Conservation (phyloP, 371 early-diverging fungal species). For the Mortierella sp. region DNA sequence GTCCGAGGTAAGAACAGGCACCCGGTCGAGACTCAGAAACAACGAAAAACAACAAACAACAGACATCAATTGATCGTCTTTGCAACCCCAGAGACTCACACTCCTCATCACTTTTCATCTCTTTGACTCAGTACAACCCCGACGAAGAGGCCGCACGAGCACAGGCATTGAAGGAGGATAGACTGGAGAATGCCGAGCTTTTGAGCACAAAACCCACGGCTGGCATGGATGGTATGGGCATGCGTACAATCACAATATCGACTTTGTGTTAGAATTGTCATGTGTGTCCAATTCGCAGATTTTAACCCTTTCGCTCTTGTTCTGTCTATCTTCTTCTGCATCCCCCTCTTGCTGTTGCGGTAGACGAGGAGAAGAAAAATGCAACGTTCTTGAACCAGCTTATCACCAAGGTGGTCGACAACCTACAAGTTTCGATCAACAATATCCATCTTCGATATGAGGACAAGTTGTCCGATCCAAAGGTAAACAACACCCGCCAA, state of each 20-base stretch:
- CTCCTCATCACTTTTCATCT: not conserved
- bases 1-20: slow-evolving; percentile 65
- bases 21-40: not conserved
- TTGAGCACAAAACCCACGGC: slow-evolving; percentile 60
- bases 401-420: slow-evolving; percentile 94
- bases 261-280: not conserved
- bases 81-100: not conserved
- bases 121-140: slow-evolving; percentile 73
- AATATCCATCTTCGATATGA: slow-evolving; percentile 98
- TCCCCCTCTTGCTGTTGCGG: not conserved
- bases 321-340: not conserved
- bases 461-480: slow-evolving; percentile 83
- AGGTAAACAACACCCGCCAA: slow-evolving; percentile 29
- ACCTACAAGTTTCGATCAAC: slow-evolving; percentile 94
- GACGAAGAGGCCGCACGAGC: slow-evolving; percentile 86
- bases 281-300: slow-evolving; percentile 3
- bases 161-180: slow-evolving; percentile 86
- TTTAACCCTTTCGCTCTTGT: not conserved
- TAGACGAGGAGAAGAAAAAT: slow-evolving; percentile 76
- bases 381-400: slow-evolving; percentile 88
- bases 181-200: slow-evolving; percentile 86
- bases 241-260: not conserved
- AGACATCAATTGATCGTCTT: not conserved
- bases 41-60: slow-evolving; percentile 14
- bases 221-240: slow-evolving; percentile 57